phyloP scores from a whole-genome alignment of 768 basidiomycete genomes.

The Boletus edulis region DNA sequence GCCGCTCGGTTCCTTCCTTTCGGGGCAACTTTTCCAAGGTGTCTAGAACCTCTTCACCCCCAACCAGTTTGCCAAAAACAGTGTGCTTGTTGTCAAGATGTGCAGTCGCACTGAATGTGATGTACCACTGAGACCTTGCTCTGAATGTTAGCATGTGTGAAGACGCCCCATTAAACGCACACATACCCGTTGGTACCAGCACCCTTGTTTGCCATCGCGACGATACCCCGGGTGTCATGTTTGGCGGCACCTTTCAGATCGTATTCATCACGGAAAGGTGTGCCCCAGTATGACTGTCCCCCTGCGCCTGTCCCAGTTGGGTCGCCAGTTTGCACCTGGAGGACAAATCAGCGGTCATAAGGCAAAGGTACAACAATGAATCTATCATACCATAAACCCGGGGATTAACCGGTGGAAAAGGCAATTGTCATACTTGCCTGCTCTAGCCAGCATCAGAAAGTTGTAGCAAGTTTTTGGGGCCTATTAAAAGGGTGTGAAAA shows the following conservation, averaged over 20 bases:
- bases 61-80: constrained; percentile 96
- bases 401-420: constrained; percentile 93
- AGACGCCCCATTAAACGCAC: neutral
- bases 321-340: constrained; percentile 94
- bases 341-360: constrained; percentile 1
- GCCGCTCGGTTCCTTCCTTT: constrained; percentile 84
- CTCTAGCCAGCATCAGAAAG: constrained; percentile 88
- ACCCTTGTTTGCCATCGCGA: constrained; percentile 97
- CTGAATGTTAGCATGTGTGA: neutral
- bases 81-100: constrained; percentile 94
- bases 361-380: neutral
- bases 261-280: constrained; percentile 93
- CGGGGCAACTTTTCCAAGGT: constrained; percentile 78
- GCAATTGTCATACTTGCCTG: constrained; percentile 87
- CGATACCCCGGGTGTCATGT: constrained; percentile 77
- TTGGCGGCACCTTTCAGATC: constrained; percentile 85
- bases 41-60: constrained; percentile 88
- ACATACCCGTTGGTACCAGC: constrained; percentile 80
- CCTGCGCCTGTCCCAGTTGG: constrained; percentile 95
- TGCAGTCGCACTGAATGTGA: constrained; percentile 81
- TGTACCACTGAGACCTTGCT: constrained; percentile 84
- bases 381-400: constrained; percentile 79
- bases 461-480: constrained; percentile 99
- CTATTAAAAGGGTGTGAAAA: constrained; percentile 36
- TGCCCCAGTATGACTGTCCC: constrained; percentile 92